Evolutionary conservation across 225 moss, liverwort and hornwort species (phyloP), one percentile per base, ranked within the genome.

Genomic region (Marchantia paleacea): DNA sequence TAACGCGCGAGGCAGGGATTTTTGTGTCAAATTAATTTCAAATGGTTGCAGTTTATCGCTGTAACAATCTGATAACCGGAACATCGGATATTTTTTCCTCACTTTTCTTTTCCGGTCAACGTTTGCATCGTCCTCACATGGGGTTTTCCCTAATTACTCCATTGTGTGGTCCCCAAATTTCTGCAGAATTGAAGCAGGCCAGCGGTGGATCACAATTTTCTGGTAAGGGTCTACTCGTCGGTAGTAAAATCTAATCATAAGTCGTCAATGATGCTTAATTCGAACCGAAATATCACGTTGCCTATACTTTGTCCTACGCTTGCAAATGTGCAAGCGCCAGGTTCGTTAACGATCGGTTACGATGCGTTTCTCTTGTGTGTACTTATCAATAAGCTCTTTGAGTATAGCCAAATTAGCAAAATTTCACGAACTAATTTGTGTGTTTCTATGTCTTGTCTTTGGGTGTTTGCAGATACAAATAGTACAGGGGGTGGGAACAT

Each of bases 401-500:
- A 39, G 39, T 39, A 5, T 39, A 39, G 39, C 39, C 39, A 39
- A 39, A 39, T 5, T 39, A 39, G 39, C 39, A 39, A 7, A 24
- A 9, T 2, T 8, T 64, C 25, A 64, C 26, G 22, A 4, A 49
- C 22, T 73, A 24, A 25, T 73, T 20, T 54, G 52, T 8, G 16
- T 52, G 73, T 31, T 14, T 61, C 22, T 22, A 15, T 15, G 18
- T 22, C 60, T 61, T 7, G 15, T 61, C 22, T 39, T 39, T 39
- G n/a, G 22, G 16, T 52, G 73, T 31, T 14, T 61, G 74, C 55
- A 83, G 73, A 8, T 28, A 19, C 31, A n/a, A 29, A 55, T 14
- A 22, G 53, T 50, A 49, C 72, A 28, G 77, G 55, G 6, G 52
- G 22, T 76, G 71, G 29, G 69, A 29, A 55, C 25, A 67, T 84